Conservation (phyloP, 345 rosid species). For the Eucalyptus caleyi region DNA sequence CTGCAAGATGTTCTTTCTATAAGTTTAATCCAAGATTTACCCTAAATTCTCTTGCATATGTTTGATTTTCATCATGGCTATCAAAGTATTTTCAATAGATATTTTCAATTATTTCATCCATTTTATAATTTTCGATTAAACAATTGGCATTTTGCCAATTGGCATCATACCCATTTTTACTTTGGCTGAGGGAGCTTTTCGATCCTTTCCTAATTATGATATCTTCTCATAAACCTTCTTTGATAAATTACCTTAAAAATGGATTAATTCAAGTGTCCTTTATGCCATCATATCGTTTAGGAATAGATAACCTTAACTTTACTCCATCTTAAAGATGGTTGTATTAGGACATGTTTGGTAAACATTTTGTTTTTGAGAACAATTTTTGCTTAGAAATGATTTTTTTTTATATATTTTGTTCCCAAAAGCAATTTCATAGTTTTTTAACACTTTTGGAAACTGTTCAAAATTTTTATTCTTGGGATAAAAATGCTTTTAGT, state of each 20-base stretch:
- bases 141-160: neutral
- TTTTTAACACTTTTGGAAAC: fast-evolving
- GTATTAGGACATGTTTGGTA: neutral
- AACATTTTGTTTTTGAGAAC: fast-evolving
- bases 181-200: neutral
- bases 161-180: neutral
- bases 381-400: too few species aligned
- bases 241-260: neutral
- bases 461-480: too few species aligned
- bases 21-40: neutral
- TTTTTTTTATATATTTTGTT: too few species aligned
- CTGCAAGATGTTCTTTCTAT: neutral
- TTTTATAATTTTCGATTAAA: neutral
- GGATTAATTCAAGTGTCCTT: neutral
- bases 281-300: neutral
- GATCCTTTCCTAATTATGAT: neutral
- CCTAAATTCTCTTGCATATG: neutral
- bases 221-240: neutral
- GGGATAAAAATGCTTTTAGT: too few species aligned
- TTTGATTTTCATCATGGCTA: neutral
- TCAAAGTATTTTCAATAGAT: neutral
- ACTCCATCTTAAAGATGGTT: neutral
- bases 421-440: too few species aligned
- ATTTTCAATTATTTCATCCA: neutral
- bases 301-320: neutral